Evolutionary conservation across 78 protist genomes (phyloP).

Genomic region (Polysphondylium violaceum): DNA sequence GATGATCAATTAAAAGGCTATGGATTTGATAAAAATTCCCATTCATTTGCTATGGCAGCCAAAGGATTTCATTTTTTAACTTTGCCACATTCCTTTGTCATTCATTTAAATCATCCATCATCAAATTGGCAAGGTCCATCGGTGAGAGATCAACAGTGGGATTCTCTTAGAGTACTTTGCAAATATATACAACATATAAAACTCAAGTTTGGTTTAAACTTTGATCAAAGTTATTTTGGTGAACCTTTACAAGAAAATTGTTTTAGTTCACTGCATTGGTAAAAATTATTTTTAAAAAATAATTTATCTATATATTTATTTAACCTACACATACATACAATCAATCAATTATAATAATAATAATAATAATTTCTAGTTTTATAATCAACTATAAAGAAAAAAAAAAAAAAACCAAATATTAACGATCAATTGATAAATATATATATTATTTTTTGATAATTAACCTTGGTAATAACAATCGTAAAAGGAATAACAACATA

Average conservation of each 20-base stretch:
- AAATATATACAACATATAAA: not conserved
- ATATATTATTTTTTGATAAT: no score
- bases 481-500: no score
- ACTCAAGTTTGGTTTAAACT: not conserved
- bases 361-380: no score
- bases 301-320: no score
- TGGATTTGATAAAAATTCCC: slow-evolving; percentile 53
- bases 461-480: no score
- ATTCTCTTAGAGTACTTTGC: slow-evolving; percentile 41
- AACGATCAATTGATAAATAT: no score
- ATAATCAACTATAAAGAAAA: no score
- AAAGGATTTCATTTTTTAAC: slow-evolving; percentile 6
- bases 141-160: slow-evolving; percentile 35
- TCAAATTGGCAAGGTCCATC: slow-evolving; percentile 46
- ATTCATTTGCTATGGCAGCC: slow-evolving; percentile 31
- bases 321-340: no score
- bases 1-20: slow-evolving; percentile 48
- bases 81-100: slow-evolving; percentile 53
- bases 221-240: not conserved
- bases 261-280: not conserved
- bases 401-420: no score
- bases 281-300: no score
- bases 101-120: slow-evolving; percentile 53
- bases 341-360: no score
- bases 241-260: slow-evolving; percentile 10